Evolutionary conservation across 441 rosid species (phyloP).

Genomic region (Populus hybrid): DNA sequence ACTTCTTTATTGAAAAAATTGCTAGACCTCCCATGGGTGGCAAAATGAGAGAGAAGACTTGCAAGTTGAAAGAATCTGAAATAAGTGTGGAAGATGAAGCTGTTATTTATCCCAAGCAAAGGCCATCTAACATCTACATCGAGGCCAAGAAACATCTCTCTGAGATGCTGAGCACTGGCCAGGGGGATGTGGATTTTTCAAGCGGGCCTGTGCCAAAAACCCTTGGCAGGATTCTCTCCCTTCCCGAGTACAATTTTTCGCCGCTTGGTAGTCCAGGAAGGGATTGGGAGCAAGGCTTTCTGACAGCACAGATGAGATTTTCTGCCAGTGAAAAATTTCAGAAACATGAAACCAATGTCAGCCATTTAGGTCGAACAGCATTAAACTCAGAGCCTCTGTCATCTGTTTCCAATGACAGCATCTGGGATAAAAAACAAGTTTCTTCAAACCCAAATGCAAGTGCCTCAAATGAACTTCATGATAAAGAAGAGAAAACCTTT

Average conservation of each 20-base stretch:
- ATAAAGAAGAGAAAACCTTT: constrained; percentile 32
- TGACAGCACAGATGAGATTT: constrained; percentile 48
- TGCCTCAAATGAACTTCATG: constrained; percentile 23
- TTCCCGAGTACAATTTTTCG: constrained; percentile 66
- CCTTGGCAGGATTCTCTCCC: constrained; percentile 77
- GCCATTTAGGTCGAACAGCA: constrained; percentile 31
- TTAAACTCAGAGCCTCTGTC: constrained; percentile 31
- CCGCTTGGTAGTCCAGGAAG: constrained; percentile 72
- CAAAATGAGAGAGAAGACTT: constrained; percentile 38
- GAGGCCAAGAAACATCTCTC: constrained; percentile 95
- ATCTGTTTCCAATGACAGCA: constrained; percentile 28
- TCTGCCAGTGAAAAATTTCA: constrained; percentile 36
- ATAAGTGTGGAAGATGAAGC: constrained; percentile 29
- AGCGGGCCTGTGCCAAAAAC: constrained; percentile 48
- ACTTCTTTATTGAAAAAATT: constrained; percentile 81
- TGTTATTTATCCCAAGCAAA: constrained; percentile 33
- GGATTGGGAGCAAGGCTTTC: constrained; percentile 41
- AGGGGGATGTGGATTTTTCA: constrained; percentile 40
- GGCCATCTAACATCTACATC: constrained; percentile 64
- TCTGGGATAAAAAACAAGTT: constrained; percentile 24
- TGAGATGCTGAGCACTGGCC: constrained; percentile 67
- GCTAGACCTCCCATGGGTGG: constrained; percentile 45
- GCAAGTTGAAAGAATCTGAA: constrained; percentile 41
- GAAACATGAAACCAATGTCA: constrained; percentile 37
- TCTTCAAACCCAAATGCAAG: constrained; percentile 20